Evolutionary conservation across 805 yeast genomes (phyloP), one percentile per base, ranked within the genome.

Genomic region (Spathaspora sp.): DNA sequence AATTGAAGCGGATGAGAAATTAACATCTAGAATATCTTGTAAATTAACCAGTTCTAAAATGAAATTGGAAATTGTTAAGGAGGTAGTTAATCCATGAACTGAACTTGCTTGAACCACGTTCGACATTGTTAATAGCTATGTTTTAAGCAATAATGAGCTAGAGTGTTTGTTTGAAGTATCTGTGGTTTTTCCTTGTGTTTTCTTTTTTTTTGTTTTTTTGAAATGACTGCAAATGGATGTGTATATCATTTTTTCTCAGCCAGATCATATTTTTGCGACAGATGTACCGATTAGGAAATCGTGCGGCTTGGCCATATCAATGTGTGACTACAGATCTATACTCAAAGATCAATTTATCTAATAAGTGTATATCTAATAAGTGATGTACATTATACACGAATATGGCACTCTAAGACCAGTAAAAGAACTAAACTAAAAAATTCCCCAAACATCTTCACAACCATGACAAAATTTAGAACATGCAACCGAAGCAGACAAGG

Each of bases 381-480:
- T 23, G 26, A 23, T 23, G 6, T 23, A 23, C 26, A 23, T 3
- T 23, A 23, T 6, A 23, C 6, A 23, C 26, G 6, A 4, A 23
- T 23, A 23, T 23, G 26, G 6, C 26, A 23, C 6, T 23, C 26
- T 23, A 23, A 23, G 6, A 23, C 3, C 26, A 23, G 26, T 4
- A 23, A 42, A 42, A 42, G 26, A 42, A 42, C 3, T 42, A 17
- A 11, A 42, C 17, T 42, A 29, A 38, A 73, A 69, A 62, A 94
- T 92, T 45, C 83, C 85, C 98, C 99, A 94, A 26, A 96, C 96
- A 70, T 94, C 99, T 75, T 94, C 99, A 65, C 97, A 90, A 47
- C 99, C 99, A 65, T 94, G 98, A 69, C 98, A 93, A 76, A 94
- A 91, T 72, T 94, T 94, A 57, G 97, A 88, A 70, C 98, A 94